Conservation (phyloP, 2,329 filamentous ascomycete species). For the Pseudocercospora crystallina region DNA sequence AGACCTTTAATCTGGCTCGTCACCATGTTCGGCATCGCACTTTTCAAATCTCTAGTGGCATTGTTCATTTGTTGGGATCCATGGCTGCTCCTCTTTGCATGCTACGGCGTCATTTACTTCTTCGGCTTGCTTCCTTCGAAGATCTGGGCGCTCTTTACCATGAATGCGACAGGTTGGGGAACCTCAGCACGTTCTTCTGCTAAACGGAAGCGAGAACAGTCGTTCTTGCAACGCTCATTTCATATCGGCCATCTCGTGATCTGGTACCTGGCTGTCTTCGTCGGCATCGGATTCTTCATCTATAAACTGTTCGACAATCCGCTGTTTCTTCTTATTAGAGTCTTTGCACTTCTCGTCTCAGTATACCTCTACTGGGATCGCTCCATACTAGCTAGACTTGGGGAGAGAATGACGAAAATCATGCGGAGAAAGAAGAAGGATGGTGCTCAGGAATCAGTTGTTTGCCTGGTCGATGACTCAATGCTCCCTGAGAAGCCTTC, state of each 20-base stretch:
- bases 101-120: slow-evolving; percentile 10
- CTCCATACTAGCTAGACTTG: too few relatives aligned
- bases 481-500: too few relatives aligned
- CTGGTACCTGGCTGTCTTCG: slow-evolving; percentile 9
- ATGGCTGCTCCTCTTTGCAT: slow-evolving; percentile 9
- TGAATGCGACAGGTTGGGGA: slow-evolving; percentile 7
- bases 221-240: slow-evolving; percentile 5
- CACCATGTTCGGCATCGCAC: slow-evolving; percentile 8
- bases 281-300: slow-evolving; percentile 6
- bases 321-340: background rate
- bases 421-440: too few relatives aligned
- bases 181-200: slow-evolving; percentile 8
- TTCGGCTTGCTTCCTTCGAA: slow-evolving; percentile 8
- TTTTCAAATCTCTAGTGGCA: slow-evolving; percentile 6
- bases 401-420: too few relatives aligned
- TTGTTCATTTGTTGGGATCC: slow-evolving; percentile 5
- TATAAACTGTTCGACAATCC: background rate
- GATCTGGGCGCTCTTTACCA: slow-evolving; percentile 7
- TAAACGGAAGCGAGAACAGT: slow-evolving; percentile 4
- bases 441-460: too few relatives aligned
- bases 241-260: slow-evolving; percentile 10
- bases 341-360: background rate
- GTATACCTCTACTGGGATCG: slow-evolving; percentile 7
- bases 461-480: too few relatives aligned
- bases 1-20: slow-evolving; percentile 6